phyloP scores from a whole-genome alignment of 345 rosid genomes.

The Combretum micranthum region DNA sequence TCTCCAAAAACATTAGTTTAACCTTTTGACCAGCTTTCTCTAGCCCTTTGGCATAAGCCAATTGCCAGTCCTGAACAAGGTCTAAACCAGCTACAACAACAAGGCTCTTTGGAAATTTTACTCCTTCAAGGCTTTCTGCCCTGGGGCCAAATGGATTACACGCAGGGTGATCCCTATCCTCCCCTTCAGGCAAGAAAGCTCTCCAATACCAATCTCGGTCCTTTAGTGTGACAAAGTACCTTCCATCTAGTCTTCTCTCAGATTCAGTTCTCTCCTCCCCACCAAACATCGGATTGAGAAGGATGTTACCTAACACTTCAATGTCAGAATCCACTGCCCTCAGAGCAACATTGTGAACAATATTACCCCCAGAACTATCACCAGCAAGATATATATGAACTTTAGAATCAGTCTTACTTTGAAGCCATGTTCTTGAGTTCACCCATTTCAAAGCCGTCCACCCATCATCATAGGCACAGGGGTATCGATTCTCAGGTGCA shows the following conservation, averaged over 20 bases:
- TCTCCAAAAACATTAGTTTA: conserved; percentile 54
- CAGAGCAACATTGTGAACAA: conserved; percentile 70
- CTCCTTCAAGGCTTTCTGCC: conserved; percentile 44
- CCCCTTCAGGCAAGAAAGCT: conserved; percentile 78
- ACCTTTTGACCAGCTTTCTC: conserved; percentile 63
- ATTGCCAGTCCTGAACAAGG: conserved; percentile 76
- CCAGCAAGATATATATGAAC: conserved; percentile 79
- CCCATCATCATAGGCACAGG: conserved; percentile 89
- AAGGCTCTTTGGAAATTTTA: conserved; percentile 68
- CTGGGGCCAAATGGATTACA: conserved; percentile 78
- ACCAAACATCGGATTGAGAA: conserved; percentile 89
- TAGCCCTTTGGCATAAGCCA: conserved; percentile 66
- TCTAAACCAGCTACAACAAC: conserved; percentile 91
- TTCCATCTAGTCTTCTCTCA: conserved; percentile 72
- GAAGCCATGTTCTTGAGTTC: conserved; percentile 66
- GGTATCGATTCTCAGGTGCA: conserved; percentile 77
- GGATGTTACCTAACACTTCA: conserved; percentile 54
- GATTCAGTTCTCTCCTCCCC: conserved; percentile 79
- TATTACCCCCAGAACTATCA: conserved; percentile 94
- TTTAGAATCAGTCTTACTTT: conserved; percentile 57
- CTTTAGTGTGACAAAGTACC: conserved; percentile 60
- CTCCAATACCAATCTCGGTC: conserved; percentile 95
- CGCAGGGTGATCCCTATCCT: conserved; percentile 82
- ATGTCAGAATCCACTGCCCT: conserved; percentile 62
- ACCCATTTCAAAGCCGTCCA: conserved; percentile 83